These are phyloP conservation scores for Claviceps humidiphila DNA, from an alignment of 2,329 filamentous ascomycete species.

Conservation along the genomic window DNA sequence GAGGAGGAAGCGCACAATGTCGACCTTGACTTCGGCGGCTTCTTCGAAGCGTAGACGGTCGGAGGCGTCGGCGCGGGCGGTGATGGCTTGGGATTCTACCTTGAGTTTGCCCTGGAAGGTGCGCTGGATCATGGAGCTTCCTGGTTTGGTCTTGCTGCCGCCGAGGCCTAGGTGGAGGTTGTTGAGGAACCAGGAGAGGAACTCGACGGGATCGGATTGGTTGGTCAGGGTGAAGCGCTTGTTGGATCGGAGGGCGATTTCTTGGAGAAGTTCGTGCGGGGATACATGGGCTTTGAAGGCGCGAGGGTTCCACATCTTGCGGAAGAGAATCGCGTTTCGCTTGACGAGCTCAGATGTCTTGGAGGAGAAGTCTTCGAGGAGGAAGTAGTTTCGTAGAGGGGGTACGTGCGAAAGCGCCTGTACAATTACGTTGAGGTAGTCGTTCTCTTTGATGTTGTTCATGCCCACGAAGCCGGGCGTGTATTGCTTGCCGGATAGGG, in stretches of 20 bases:
- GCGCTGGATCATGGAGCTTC: constrained; percentile 75
- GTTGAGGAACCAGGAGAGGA: constrained; percentile 95
- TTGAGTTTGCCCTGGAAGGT: constrained; percentile 89
- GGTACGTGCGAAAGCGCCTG: constrained; percentile 83
- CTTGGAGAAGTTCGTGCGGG: constrained; percentile 90
- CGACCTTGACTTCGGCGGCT: constrained; percentile 64
- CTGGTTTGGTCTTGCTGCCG: constrained; percentile 74
- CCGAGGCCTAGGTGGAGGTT: constrained; percentile 85
- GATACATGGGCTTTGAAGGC: constrained; percentile 96
- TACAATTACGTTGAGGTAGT: constrained; percentile 92
- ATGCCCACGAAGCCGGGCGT: constrained; percentile 91
- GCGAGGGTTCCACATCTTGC: constrained; percentile 95
- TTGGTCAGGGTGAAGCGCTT: constrained; percentile 85
- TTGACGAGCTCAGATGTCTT: constrained; percentile 66
- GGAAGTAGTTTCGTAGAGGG: constrained; percentile 80
- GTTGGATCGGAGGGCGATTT: constrained; percentile 77
- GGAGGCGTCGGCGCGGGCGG: constrained; percentile 73
- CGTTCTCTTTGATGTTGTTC: constrained; percentile 99
- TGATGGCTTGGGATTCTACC: constrained; percentile 88
- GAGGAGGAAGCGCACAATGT: constrained; percentile 72
- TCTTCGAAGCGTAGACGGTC: constrained; percentile 90
- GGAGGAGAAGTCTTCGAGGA: constrained; percentile 72
- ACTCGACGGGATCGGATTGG: constrained; percentile 92
- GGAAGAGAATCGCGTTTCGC: constrained; percentile 75
- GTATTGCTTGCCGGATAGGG: constrained; percentile 73